Conservation (phyloP, 2,329 filamentous ascomycete genomes). For the Tolypocladium album region DNA sequence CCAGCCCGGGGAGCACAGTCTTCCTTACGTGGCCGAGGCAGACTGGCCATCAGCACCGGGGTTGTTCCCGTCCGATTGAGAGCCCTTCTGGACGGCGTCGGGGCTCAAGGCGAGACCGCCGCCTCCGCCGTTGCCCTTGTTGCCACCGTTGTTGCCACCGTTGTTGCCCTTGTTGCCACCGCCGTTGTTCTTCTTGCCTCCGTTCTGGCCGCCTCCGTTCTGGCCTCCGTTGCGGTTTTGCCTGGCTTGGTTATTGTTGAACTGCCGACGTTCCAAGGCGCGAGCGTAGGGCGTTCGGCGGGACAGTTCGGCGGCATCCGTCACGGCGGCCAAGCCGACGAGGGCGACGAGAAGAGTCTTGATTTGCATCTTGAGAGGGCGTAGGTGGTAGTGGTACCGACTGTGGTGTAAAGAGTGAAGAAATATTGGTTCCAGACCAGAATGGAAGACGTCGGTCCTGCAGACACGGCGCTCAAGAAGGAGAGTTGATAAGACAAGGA, state of each 20-base stretch:
- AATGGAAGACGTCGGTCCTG: background rate
- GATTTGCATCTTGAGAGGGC: constrained; percentile 36
- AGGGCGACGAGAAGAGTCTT: constrained; percentile 39
- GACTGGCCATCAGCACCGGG: constrained; percentile 35
- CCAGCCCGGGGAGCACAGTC: background rate
- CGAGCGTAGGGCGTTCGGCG: constrained; percentile 24
- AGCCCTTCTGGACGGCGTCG: constrained; percentile 38
- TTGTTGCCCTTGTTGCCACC: constrained; percentile 8
- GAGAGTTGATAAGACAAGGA: constrained; percentile 8
- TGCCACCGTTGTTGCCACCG: constrained; percentile 11
- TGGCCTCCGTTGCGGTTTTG: constrained; percentile 1
- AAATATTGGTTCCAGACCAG: constrained; percentile 9
- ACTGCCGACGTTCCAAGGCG: constrained; percentile 31
- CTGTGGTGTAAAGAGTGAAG: constrained; percentile 13
- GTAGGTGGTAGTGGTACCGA: too few species aligned
- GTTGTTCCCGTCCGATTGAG: constrained; percentile 35
- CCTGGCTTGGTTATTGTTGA: constrained; percentile 6
- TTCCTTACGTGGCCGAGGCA: constrained; percentile 40
- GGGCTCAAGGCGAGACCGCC: constrained; percentile 24
- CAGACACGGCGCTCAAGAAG: background rate
- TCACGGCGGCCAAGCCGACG: constrained; percentile 21
- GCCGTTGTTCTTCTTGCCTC: constrained; percentile 1
- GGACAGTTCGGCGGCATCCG: constrained; percentile 18
- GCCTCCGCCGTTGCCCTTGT: constrained; percentile 13
- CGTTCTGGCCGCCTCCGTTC: constrained; percentile 8